Evolutionary conservation across 1,284 basidiomycete species (phyloP).

Genomic region (Pyrrhoderma lamaoense): DNA sequence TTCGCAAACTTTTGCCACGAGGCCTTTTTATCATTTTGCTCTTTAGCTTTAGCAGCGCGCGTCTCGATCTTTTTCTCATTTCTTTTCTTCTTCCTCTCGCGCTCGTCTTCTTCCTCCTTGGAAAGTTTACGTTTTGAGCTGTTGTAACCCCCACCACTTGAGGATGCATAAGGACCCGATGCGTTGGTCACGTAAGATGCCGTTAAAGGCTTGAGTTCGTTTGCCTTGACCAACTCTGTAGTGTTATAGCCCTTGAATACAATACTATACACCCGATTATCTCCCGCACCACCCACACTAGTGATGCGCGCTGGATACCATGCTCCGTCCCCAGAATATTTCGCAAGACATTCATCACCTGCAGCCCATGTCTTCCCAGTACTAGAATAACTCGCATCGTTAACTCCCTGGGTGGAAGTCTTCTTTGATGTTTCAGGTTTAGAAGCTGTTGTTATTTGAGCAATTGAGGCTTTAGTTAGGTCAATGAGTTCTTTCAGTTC

Average conservation of each 20-base stretch:
- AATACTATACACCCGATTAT: slow-evolving; percentile 86
- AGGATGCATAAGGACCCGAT: slow-evolving; percentile 5
- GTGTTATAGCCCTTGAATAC: slow-evolving; percentile 94
- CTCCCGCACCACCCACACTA: slow-evolving; percentile 77
- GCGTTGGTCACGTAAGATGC: slow-evolving; percentile 21
- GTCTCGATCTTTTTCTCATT: slow-evolving; percentile 93
- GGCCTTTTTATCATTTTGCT: slow-evolving; percentile 82
- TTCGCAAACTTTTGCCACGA: slow-evolving; percentile 98
- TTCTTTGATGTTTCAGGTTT: slow-evolving; percentile 39
- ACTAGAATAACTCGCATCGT: slow-evolving; percentile 19
- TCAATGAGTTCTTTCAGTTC: slow-evolving; percentile 89
- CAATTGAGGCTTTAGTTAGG: slow-evolving; percentile 72
- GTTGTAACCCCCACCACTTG: neutral
- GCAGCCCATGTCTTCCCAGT: slow-evolving; percentile 55
- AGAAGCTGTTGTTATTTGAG: slow-evolving; percentile 38
- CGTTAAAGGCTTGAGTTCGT: slow-evolving; percentile 68
- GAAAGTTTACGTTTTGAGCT: slow-evolving; percentile 67
- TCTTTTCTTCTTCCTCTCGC: slow-evolving; percentile 89
- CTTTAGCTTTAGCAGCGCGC: slow-evolving; percentile 82
- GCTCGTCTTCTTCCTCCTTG: slow-evolving; percentile 81
- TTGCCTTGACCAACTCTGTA: slow-evolving; percentile 80
- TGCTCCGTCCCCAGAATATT: slow-evolving; percentile 82
- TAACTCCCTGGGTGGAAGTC: neutral
- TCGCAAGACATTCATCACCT: slow-evolving; percentile 91
- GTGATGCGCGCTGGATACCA: slow-evolving; percentile 93